Evolutionary conservation across 495 filamentous ascomycete species (phyloP).

Genomic region (Chaetomidium leptoderma): DNA sequence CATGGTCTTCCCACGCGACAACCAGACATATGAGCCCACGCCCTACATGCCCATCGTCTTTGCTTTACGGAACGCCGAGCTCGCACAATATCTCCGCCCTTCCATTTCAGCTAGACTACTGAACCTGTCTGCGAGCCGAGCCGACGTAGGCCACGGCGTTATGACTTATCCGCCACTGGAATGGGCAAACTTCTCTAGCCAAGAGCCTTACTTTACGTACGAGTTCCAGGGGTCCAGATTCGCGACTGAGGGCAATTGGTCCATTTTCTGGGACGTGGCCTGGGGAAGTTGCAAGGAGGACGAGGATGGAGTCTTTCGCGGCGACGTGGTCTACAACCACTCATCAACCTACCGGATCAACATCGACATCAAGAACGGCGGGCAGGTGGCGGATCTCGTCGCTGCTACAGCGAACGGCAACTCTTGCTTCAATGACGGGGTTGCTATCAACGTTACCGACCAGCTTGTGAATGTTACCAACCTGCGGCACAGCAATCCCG

Average conservation of each 20-base stretch:
- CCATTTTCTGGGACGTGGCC: no score
- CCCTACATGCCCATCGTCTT: neutral
- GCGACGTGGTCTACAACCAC: no score
- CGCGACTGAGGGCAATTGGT: no score
- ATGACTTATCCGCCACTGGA: no score
- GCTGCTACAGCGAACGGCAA: neutral
- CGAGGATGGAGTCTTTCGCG: no score
- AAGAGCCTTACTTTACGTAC: no score
- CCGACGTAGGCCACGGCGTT: neutral
- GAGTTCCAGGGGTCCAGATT: no score
- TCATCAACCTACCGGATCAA: no score
- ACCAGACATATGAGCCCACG: neutral
- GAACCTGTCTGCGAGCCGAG: neutral
- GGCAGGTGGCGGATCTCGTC: neutral
- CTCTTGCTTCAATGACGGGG: neutral
- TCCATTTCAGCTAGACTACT: neutral
- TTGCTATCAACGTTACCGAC: neutral
- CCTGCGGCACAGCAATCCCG: no score
- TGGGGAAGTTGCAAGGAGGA: no score
- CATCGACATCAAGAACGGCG: neutral
- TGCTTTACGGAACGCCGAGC: neutral
- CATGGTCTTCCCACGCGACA: neutral
- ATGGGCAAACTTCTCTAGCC: no score
- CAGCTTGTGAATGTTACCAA: no score
- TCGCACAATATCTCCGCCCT: neutral